Conservation (phyloP, 1,284 basidiomycete species). For the Papiliotrema terrestris region DNA sequence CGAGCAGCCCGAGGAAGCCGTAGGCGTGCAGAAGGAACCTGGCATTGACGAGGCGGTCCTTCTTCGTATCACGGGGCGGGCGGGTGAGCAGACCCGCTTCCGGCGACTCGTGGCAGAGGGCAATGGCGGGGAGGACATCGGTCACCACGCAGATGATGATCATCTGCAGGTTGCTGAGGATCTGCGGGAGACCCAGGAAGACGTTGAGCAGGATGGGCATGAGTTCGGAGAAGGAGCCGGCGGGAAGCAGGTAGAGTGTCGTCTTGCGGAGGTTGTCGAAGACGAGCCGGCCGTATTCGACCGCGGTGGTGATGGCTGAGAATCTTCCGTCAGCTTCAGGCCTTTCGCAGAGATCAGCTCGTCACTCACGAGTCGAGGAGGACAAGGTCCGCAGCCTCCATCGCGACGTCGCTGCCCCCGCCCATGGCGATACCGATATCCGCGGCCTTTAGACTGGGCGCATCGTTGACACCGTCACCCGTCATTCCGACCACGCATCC, state of each 20-base stretch:
- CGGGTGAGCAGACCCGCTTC: slow-evolving; percentile 59
- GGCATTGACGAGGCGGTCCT: slow-evolving; percentile 52
- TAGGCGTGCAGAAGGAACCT: slow-evolving; percentile 64
- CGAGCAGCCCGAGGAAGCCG: slow-evolving; percentile 59
- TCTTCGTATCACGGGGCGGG: slow-evolving; percentile 61
- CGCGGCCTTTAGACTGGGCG: slow-evolving; percentile 56
- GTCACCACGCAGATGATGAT: slow-evolving; percentile 59
- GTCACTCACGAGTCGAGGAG: slow-evolving; percentile 38
- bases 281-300: slow-evolving; percentile 60
- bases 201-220: slow-evolving; percentile 62
- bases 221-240: slow-evolving; percentile 60
- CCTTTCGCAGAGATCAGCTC: neutral
- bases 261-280: slow-evolving; percentile 64
- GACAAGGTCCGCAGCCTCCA: slow-evolving; percentile 49
- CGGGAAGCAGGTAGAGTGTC: slow-evolving; percentile 48
- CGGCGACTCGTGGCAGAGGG: slow-evolving; percentile 59
- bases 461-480: slow-evolving; percentile 69
- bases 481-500: slow-evolving; percentile 59
- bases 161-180: slow-evolving; percentile 56
- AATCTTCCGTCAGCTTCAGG: slow-evolving; percentile 23
- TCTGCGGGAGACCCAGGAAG: slow-evolving; percentile 55
- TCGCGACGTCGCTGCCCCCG: slow-evolving; percentile 50
- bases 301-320: slow-evolving; percentile 50
- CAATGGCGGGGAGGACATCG: slow-evolving; percentile 56
- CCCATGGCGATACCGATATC: slow-evolving; percentile 55